Evolutionary conservation across 176 grass and related monocot species (phyloP).

Genomic region (Zizania latifolia): DNA sequence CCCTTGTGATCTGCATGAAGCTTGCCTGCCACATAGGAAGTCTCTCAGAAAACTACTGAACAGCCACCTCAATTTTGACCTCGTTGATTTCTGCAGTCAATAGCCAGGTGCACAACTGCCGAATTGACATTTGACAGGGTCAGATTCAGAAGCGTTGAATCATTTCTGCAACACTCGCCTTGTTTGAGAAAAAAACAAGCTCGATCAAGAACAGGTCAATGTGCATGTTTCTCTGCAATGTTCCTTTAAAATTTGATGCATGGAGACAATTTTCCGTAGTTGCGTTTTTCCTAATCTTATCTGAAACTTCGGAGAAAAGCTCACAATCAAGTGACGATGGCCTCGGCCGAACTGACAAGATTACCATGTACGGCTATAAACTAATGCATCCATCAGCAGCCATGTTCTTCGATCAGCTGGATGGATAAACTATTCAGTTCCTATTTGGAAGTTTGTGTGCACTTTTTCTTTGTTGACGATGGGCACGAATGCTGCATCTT

Average conservation of each 20-base stretch:
- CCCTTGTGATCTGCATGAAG: background rate
- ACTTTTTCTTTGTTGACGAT: constrained; percentile 8
- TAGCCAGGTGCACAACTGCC: background rate
- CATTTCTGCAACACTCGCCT: background rate
- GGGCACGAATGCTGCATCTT: background rate
- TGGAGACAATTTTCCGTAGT: background rate
- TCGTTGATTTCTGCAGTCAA: background rate
- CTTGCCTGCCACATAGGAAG: background rate
- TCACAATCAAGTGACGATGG: background rate
- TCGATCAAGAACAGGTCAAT: background rate
- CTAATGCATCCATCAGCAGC: background rate
- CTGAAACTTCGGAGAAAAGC: background rate
- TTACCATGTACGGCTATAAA: background rate
- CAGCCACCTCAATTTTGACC: background rate
- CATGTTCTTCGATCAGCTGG: background rate
- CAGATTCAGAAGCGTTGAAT: background rate
- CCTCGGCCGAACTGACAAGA: background rate
- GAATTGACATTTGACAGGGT: background rate
- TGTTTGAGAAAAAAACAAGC: background rate
- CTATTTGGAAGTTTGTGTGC: constrained; percentile 14
- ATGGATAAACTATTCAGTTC: constrained; percentile 10
- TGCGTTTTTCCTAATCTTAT: background rate
- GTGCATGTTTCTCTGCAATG: background rate
- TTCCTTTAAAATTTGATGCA: background rate
- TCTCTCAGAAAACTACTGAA: background rate